These are phyloP conservation scores for Osmanthus fragrans DNA, from an alignment of 257 asterid species.

Conservation along the genomic window DNA sequence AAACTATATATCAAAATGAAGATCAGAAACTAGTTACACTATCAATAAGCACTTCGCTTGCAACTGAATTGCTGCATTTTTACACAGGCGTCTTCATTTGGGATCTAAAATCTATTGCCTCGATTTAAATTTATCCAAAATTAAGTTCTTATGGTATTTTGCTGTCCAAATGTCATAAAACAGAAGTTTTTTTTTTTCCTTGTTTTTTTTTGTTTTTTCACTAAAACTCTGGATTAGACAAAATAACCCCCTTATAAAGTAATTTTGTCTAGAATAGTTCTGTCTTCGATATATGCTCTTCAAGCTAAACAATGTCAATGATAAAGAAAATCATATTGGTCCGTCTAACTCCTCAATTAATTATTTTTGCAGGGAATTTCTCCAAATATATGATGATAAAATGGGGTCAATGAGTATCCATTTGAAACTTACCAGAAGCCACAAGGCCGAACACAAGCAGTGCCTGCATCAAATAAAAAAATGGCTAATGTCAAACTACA, in stretches of 20 bases:
- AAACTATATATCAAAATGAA: no score
- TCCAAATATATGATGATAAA: background rate
- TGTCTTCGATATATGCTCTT: background rate
- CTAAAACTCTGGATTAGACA: background rate
- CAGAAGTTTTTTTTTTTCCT: background rate
- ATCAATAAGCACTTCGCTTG: background rate
- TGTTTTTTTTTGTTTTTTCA: background rate
- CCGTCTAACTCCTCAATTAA: slow-evolving; percentile 4
- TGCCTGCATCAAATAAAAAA: slow-evolving; percentile 57
- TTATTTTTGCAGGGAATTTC: background rate
- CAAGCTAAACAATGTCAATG: background rate
- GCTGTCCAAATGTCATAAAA: no score
- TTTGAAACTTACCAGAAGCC: slow-evolving; percentile 73
- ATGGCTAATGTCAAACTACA: slow-evolving; percentile 26
- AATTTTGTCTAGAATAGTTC: background rate
- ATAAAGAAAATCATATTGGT: background rate
- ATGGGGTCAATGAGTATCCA: slow-evolving; percentile 1
- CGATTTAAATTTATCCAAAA: no score
- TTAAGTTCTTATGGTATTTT: background rate
- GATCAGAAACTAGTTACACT: background rate
- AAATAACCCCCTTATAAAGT: slow-evolving; percentile 3
- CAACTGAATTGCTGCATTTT: background rate
- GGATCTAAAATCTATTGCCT: background rate
- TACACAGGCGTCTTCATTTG: background rate
- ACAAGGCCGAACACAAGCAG: slow-evolving; percentile 61